These are phyloP conservation scores for Arthrobotrys iridis DNA, from an alignment of 2,329 filamentous ascomycete genomes.

Conservation along the genomic window DNA sequence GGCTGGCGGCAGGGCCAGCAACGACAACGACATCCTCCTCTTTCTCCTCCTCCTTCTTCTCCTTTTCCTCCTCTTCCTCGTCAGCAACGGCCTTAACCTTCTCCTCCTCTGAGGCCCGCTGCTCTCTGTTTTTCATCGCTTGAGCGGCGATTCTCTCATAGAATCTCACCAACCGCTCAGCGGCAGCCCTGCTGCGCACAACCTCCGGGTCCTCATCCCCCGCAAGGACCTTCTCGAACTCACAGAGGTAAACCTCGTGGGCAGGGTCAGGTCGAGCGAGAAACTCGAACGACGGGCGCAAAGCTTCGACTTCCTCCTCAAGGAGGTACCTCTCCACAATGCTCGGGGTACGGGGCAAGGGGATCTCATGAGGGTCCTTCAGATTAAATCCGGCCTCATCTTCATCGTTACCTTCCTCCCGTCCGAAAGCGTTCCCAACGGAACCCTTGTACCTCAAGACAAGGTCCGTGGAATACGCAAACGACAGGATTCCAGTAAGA, in stretches of 20 bases:
- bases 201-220: neutral
- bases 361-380: neutral
- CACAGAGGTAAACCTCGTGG: neutral
- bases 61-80: neutral
- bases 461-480: neutral
- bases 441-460: neutral
- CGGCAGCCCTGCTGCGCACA: neutral
- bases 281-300: neutral
- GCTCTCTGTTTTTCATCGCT: no score
- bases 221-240: neutral
- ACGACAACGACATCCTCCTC: neutral
- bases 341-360: neutral
- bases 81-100: neutral
- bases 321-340: neutral
- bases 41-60: neutral
- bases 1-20: no score
- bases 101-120: no score
- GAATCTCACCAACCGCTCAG: no score
- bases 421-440: no score
- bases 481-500: neutral
- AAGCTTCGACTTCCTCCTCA: neutral
- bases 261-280: neutral
- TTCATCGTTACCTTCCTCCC: no score
- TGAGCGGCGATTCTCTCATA: no score
- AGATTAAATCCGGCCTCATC: no score